These are phyloP conservation scores for Trametes punicea DNA, from an alignment of 768 basidiomycete genomes.

Conservation along the genomic window DNA sequence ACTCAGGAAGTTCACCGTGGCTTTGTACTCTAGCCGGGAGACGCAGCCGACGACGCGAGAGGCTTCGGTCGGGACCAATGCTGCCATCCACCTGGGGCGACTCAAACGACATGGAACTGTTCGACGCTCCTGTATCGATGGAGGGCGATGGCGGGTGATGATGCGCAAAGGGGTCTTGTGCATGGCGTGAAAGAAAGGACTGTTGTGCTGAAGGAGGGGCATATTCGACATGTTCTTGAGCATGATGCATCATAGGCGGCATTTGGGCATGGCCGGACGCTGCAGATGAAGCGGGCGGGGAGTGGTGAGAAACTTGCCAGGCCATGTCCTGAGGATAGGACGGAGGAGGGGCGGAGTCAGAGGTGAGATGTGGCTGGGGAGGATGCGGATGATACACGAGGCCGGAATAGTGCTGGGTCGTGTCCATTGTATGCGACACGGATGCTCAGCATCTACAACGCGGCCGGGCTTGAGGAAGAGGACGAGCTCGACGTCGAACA, in stretches of 20 bases:
- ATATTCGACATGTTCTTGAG: slow-evolving; percentile 23
- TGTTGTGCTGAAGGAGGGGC: slow-evolving; percentile 23
- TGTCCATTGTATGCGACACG: slow-evolving; percentile 21
- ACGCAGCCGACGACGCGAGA: slow-evolving; percentile 34
- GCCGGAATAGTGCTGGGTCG: slow-evolving; percentile 21
- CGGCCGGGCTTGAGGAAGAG: background rate
- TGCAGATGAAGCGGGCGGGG: slow-evolving; percentile 20
- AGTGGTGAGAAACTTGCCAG: slow-evolving; percentile 25
- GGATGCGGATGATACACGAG: slow-evolving; percentile 24
- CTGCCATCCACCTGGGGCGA: slow-evolving; percentile 44
- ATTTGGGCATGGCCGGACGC: slow-evolving; percentile 21
- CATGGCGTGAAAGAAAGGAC: slow-evolving; percentile 14
- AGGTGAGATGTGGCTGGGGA: slow-evolving; percentile 20
- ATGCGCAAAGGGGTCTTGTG: slow-evolving; percentile 5
- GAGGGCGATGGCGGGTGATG: slow-evolving; percentile 17
- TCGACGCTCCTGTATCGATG: slow-evolving; percentile 9
- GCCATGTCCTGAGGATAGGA: slow-evolving; percentile 20
- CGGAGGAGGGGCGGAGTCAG: slow-evolving; percentile 19
- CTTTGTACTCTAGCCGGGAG: slow-evolving; percentile 6
- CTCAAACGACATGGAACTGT: slow-evolving; percentile 14
- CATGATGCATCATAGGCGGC: slow-evolving; percentile 20
- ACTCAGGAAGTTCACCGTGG: slow-evolving; percentile 14
- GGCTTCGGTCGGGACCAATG: slow-evolving; percentile 50
- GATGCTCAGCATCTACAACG: slow-evolving; percentile 17
- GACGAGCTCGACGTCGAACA: slow-evolving; percentile 8